These are phyloP conservation scores for Tolypocladium ophioglossoides DNA, from an alignment of 2,329 filamentous ascomycete species.

Conservation along the genomic window DNA sequence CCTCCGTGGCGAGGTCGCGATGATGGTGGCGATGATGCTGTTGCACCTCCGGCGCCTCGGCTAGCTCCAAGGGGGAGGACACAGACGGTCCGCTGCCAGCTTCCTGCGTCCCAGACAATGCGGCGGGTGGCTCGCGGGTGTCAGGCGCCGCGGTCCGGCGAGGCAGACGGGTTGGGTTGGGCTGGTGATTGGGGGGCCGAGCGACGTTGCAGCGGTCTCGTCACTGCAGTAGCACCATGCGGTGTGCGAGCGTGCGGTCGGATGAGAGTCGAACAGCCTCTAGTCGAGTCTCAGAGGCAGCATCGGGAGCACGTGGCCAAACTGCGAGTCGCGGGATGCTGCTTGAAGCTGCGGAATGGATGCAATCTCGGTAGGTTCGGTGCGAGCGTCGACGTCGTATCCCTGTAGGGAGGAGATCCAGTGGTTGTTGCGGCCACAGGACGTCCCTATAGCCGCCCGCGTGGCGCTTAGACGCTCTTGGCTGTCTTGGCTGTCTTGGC, in stretches of 20 bases:
- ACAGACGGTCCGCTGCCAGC: constrained; percentile 21
- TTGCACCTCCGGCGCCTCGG: constrained; percentile 14
- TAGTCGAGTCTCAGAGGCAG: background rate
- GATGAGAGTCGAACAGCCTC: background rate
- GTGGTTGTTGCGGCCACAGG: too few relatives aligned
- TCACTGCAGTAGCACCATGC: background rate
- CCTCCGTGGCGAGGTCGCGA: constrained; percentile 10
- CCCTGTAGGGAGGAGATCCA: background rate
- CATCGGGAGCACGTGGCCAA: background rate
- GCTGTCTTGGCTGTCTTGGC: too few relatives aligned
- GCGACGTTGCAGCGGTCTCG: background rate
- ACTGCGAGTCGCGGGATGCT: background rate
- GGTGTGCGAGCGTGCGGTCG: background rate
- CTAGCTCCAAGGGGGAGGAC: constrained; percentile 20
- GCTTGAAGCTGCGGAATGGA: background rate
- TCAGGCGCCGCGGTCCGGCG: constrained; percentile 7
- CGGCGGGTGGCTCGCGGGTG: constrained; percentile 20
- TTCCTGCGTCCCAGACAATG: constrained; percentile 25
- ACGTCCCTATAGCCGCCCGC: background rate
- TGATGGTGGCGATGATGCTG: constrained; percentile 11
- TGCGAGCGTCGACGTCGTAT: background rate
- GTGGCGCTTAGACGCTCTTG: background rate
- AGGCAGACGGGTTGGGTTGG: background rate
- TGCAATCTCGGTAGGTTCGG: background rate
- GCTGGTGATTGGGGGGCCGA: background rate